These are phyloP conservation scores for Neoconidiobolus thromboides DNA, from an alignment of 371 early-diverging fungal genomes.

Conservation along the genomic window DNA sequence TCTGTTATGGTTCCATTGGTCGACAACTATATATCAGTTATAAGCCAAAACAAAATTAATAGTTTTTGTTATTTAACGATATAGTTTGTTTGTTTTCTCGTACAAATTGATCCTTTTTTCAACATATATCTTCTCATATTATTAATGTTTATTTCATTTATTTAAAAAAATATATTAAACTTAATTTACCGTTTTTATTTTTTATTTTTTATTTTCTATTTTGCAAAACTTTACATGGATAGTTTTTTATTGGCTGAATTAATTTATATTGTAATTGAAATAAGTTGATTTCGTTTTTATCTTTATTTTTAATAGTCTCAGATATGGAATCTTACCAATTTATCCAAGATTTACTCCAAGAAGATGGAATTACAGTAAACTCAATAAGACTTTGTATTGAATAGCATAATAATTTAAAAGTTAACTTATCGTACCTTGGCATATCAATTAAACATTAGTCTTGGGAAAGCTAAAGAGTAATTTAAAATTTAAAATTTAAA, in stretches of 20 bases:
- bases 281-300: not conserved
- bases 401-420: not conserved
- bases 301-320: not conserved
- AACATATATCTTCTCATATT: not conserved
- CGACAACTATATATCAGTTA: not conserved
- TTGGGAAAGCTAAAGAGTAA: too few species aligned
- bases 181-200: not conserved
- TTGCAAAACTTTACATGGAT: not conserved
- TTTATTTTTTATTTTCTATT: not conserved
- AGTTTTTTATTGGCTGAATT: not conserved
- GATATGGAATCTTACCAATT: not conserved
- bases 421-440: too few species aligned
- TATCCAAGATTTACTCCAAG: not conserved
- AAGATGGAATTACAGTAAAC: not conserved
- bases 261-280: not conserved
- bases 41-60: not conserved
- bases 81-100: not conserved
- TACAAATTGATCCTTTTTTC: not conserved
- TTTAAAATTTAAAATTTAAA: too few species aligned
- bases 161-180: not conserved
- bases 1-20: not conserved
- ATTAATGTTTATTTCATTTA: not conserved
- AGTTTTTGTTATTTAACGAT: not conserved
- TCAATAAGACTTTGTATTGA: not conserved
- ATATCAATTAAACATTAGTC: too few species aligned